Percentiles rank a stretch among this genome's conserved stretches.
Evolutionary conservation across 192 early-diverging fungal species (phyloP).

Genomic region (Pilaira anomala): DNA sequence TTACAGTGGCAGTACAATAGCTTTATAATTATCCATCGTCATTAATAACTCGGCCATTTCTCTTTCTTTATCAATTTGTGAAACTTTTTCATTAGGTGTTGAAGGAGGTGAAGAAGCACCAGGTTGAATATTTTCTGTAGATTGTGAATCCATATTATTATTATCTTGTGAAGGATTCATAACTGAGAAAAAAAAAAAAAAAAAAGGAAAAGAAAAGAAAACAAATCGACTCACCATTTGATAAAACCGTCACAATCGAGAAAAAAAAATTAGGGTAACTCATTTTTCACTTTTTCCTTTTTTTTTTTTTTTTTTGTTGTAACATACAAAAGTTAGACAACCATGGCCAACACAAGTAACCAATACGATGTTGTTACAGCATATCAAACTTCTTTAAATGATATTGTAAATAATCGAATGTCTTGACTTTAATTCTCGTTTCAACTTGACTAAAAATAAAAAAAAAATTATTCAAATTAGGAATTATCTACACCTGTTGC

Average conservation of each 20-base stretch:
- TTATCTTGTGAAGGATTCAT: not conserved
- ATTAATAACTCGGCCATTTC: slow-evolving; percentile 72
- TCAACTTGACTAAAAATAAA: no score
- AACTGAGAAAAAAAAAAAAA: not conserved
- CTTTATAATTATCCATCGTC: slow-evolving; percentile 80
- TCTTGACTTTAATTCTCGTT: no score
- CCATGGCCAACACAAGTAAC: not conserved
- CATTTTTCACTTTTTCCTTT: not conserved
- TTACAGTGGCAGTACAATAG: slow-evolving; percentile 58
- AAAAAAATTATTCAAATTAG: slow-evolving; percentile 36
- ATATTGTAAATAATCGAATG: slow-evolving; percentile 27
- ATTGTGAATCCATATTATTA: not conserved
- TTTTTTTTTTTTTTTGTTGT: no score
- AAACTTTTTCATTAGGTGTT: not conserved
- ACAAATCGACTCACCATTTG: not conserved
- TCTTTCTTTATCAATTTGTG: slow-evolving; percentile 18
- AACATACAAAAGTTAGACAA: not conserved
- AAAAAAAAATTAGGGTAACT: not conserved
- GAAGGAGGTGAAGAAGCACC: not conserved
- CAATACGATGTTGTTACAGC: slow-evolving; percentile 33
- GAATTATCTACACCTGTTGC: slow-evolving; percentile 75
- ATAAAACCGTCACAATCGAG: not conserved
- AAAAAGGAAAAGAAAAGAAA: not conserved
- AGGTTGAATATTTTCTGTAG: not conserved
- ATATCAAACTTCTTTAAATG: slow-evolving; percentile 35